A percentile compares a stretch with the other conserved stretches of the same genome.
phyloP scores from a whole-genome alignment of 2,329 filamentous ascomycete species.

The Chaetomiaceae sp. region DNA sequence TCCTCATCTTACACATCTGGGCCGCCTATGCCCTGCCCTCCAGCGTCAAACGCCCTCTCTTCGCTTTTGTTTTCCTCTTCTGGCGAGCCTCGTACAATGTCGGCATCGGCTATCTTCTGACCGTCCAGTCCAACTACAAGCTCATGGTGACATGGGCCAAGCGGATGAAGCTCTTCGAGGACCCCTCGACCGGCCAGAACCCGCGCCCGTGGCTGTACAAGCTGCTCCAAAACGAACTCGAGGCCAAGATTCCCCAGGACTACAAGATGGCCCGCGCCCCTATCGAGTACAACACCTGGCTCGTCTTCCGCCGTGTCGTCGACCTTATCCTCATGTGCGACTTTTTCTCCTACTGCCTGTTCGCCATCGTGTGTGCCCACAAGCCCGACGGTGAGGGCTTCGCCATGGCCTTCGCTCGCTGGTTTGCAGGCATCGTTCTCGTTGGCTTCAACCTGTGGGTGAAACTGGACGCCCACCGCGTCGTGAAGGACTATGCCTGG shows the following conservation, averaged over 20 bases:
- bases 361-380: slow-evolving; percentile 81
- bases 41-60: slow-evolving; percentile 65
- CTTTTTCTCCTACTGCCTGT: slow-evolving; percentile 94
- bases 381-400: slow-evolving; percentile 68
- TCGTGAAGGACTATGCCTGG: slow-evolving; percentile 99
- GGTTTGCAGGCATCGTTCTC: slow-evolving; percentile 70
- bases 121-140: slow-evolving; percentile 84
- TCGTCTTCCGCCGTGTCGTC: slow-evolving; percentile 90
- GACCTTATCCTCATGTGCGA: slow-evolving; percentile 99
- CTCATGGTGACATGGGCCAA: slow-evolving; percentile 83
- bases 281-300: slow-evolving; percentile 98
- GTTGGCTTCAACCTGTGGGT: slow-evolving; percentile 98
- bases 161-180: slow-evolving; percentile 79
- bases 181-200: slow-evolving; percentile 74
- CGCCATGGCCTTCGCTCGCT: slow-evolving; percentile 66
- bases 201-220: slow-evolving; percentile 77
- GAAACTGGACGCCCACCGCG: slow-evolving; percentile 93
- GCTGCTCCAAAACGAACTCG: slow-evolving; percentile 81
- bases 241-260: slow-evolving; percentile 89
- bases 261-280: slow-evolving; percentile 92
- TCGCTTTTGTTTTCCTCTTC: slow-evolving; percentile 80
- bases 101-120: slow-evolving; percentile 85
- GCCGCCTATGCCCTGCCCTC: slow-evolving; percentile 69
- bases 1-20: slow-evolving; percentile 71
- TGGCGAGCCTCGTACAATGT: slow-evolving; percentile 92